Evolutionary conservation across 1,284 basidiomycete genomes (phyloP), one percentile per base, ranked within the genome.

Genomic region (Blastosporella zonata): DNA sequence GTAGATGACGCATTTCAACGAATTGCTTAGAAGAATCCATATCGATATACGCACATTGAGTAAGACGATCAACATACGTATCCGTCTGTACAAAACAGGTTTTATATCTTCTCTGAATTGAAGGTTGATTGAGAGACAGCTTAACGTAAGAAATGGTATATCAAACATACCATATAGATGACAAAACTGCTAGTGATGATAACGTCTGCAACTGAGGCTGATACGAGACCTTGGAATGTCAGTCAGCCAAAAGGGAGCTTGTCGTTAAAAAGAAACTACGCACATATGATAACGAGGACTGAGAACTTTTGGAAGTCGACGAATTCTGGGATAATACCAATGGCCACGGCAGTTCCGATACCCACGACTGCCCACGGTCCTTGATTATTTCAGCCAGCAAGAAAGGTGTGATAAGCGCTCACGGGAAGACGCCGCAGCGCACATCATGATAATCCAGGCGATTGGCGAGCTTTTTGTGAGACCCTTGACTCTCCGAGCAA

Each of bases 401-500:
- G 15, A 15, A 12, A 42, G 25, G 46, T n/a, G 31, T 13, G 37
- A 21, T 27, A 35, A 17, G 17, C 17, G 29, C 58, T 46, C 18
- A 60, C 58, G 38, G 38, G 55, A 47, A 28, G 48, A 53, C 20
- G 47, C 28, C 2, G 54, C 34, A 5, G 54, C 46, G 23, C 53
- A 53, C 6, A 56, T 12, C 2, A 56, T 17, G 15, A 62, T 58
- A 23, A 52, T 21, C 6, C 49, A 33, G 12, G 54, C 44, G 18
- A 58, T 49, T 6, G 52, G 21, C 20, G 52, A 35, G 43, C 59
- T 64, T 27, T 47, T 54, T 3, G 64, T 62, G 20, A 70, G 45
- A 9, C 65, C 57, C 9, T 63, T 60, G 42, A 68, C 62, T 36
- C 70, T 55, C 69, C 67, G 69, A 1, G 66, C 68, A 45, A 67